Evolutionary conservation across 2,329 filamentous ascomycete species (phyloP).

Genomic region (Aspergillus pseudoglaucus): DNA sequence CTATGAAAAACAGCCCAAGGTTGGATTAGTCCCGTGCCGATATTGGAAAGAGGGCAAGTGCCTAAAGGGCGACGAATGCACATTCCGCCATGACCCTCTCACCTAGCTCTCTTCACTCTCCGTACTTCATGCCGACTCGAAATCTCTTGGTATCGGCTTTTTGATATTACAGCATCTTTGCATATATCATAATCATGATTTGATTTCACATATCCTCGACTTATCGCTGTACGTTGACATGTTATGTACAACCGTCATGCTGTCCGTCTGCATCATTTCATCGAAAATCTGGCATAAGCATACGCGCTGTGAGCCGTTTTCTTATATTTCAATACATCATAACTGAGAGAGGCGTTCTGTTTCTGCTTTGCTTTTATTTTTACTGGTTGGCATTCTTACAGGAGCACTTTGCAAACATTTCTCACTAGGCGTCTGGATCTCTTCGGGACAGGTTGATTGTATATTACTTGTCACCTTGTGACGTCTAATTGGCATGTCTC

Average conservation of each 20-base stretch:
- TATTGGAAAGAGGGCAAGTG: constrained; percentile 51
- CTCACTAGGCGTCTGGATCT: background rate
- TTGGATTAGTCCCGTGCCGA: constrained; percentile 43
- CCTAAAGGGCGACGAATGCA: constrained; percentile 47
- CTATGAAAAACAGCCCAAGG: constrained; percentile 29
- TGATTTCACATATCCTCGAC: constrained; percentile 1
- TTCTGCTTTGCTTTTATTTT: background rate
- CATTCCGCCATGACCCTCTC: constrained; percentile 41
- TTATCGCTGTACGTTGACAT: background rate
- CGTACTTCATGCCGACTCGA: constrained; percentile 3
- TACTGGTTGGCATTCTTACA: too few species aligned
- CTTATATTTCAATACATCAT: too few species aligned
- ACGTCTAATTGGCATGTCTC: background rate
- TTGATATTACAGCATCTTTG: background rate
- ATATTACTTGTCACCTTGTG: background rate
- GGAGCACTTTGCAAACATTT: background rate
- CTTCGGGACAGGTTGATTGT: constrained; percentile 1
- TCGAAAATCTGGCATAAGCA: too few species aligned
- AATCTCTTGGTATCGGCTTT: background rate
- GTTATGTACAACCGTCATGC: too few species aligned
- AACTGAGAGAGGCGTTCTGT: background rate
- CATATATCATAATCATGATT: background rate
- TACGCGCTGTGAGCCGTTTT: too few species aligned
- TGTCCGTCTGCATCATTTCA: too few species aligned
- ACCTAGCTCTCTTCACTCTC: constrained; percentile 1